These are phyloP conservation scores for Saprolegnia parasitica DNA, from an alignment of 352 stramenopile genomes.

Conservation along the genomic window DNA sequence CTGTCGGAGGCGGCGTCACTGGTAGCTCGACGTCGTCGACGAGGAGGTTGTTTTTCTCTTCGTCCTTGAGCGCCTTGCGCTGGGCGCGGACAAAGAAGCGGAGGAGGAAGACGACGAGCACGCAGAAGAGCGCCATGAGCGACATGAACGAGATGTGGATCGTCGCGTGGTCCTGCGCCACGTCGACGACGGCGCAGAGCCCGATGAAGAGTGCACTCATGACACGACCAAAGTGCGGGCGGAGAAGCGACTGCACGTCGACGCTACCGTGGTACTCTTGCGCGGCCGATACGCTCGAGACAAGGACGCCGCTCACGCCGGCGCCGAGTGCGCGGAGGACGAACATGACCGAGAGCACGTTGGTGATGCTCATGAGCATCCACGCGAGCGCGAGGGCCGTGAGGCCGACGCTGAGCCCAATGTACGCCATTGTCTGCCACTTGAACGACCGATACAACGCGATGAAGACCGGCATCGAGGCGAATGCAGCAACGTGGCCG, in stretches of 20 bases:
- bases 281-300: background rate
- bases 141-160: conserved; percentile 15
- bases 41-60: background rate
- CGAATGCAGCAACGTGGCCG: background rate
- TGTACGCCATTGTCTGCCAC: conserved; percentile 14
- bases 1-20: background rate
- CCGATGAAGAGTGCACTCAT: conserved; percentile 4
- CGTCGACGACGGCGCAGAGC: conserved; percentile 2
- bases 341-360: conserved; percentile 1
- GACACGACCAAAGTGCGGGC: conserved; percentile 5
- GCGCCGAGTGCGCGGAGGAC: background rate
- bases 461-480: background rate
- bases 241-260: conserved; percentile 1
- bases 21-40: background rate
- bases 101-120: background rate
- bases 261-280: conserved; percentile 5
- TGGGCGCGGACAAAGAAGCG: background rate
- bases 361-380: conserved; percentile 13
- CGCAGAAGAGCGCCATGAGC: conserved; percentile 2
- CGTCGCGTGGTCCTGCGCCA: background rate
- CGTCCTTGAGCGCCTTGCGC: background rate
- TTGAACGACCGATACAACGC: conserved; percentile 12
- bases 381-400: background rate
- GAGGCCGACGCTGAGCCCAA: background rate
- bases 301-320: background rate